A percentile compares a stretch with the other conserved stretches of the same genome.
phyloP scores from a whole-genome alignment of 345 rosid species.

The Eucalyptus marginata region DNA sequence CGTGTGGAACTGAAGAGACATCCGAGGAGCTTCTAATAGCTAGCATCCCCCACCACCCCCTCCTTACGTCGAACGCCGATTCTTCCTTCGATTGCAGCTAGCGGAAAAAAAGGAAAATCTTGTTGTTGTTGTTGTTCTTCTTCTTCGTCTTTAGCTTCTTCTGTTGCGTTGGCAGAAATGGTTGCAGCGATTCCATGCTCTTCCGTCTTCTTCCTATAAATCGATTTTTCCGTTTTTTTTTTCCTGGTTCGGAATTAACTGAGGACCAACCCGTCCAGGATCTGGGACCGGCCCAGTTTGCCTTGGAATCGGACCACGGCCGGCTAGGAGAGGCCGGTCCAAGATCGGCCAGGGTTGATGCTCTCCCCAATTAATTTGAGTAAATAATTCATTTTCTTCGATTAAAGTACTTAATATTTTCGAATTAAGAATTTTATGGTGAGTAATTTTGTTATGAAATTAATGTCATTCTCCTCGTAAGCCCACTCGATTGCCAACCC shows the following conservation, averaged over 20 bases:
- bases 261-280: accelerated
- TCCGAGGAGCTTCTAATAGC: conserved; percentile 5
- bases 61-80: background rate
- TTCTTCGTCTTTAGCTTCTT: background rate
- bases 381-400: no score
- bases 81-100: background rate
- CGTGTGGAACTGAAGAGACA: conserved; percentile 11
- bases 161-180: background rate
- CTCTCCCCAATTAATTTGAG: no score
- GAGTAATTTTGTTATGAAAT: no score
- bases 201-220: accelerated
- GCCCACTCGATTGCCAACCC: no score
- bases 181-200: background rate
- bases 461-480: no score
- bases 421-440: no score
- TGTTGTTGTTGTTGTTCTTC: background rate
- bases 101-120: background rate
- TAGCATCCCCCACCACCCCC: no score
- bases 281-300: no score
- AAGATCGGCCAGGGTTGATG: no score
- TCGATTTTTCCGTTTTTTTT: background rate
- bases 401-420: no score
- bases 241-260: no score
- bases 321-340: accelerated
- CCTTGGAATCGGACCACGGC: accelerated